phyloP scores from a whole-genome alignment of 2,329 filamentous ascomycete genomes.

The Corniculantispora saksenae region DNA sequence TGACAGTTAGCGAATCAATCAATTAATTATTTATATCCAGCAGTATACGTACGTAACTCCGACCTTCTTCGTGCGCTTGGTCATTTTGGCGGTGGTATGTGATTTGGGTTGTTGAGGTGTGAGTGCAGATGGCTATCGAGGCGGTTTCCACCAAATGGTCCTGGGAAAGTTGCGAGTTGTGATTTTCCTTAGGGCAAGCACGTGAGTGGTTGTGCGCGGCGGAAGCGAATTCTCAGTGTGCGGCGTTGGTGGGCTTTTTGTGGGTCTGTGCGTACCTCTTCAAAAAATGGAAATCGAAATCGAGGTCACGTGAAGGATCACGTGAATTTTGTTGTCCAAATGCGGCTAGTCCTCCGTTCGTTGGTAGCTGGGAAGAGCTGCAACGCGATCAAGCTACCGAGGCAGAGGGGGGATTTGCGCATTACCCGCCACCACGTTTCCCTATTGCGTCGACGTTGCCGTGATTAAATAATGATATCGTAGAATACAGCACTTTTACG shows the following conservation, averaged over 20 bases:
- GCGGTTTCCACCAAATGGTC: constrained; percentile 34
- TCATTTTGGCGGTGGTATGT: constrained; percentile 69
- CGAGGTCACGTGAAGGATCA: constrained; percentile 13
- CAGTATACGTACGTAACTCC: constrained; percentile 70
- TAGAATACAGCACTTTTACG: neutral
- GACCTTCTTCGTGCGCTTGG: constrained; percentile 96
- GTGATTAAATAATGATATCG: neutral
- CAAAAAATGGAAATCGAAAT: neutral
- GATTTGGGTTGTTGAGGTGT: constrained; percentile 36
- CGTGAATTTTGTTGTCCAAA: neutral
- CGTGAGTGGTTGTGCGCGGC: constrained; percentile 33
- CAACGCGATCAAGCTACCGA: neutral
- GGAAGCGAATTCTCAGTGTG: constrained; percentile 15
- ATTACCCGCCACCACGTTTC: constrained; percentile 6
- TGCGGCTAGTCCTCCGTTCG: neutral
- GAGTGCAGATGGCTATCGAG: constrained; percentile 31
- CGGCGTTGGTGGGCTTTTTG: neutral
- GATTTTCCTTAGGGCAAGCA: constrained; percentile 46
- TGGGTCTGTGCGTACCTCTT: neutral
- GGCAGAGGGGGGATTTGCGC: neutral
- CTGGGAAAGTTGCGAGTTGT: constrained; percentile 34
- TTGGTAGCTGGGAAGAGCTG: neutral
- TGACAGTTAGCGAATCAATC: constrained; percentile 29
- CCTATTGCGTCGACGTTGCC: constrained; percentile 10
- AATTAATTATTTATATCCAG: constrained; percentile 7